A percentile compares a stretch with the other conserved stretches of the same genome.
Conservation (phyloP, 208 protist species). For the Herpetomonas samuelpessoai region DNA sequence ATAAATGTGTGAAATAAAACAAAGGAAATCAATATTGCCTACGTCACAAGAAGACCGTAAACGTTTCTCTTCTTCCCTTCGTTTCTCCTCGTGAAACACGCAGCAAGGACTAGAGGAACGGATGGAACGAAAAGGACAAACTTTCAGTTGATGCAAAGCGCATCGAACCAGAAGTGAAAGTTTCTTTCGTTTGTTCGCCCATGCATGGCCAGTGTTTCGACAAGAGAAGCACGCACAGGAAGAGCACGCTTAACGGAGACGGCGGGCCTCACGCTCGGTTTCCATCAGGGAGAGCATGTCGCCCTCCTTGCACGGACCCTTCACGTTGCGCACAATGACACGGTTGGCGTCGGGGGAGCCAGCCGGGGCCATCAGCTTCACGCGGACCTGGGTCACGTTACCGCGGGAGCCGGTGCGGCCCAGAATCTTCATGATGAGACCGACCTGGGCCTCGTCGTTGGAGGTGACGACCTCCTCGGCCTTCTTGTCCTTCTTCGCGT, state of each 20-base stretch:
- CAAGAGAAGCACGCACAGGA: slow-evolving; percentile 12
- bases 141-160: slow-evolving; percentile 9
- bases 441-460: slow-evolving; percentile 90
- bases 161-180: too few species aligned
- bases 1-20: slow-evolving; percentile 4
- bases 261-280: slow-evolving; percentile 99
- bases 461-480: slow-evolving; percentile 73
- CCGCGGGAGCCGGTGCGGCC: slow-evolving; percentile 99
- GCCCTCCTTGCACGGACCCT: slow-evolving; percentile 98
- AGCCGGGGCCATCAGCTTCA: slow-evolving; percentile 93
- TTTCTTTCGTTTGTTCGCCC: too few species aligned
- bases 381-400: slow-evolving; percentile 98
- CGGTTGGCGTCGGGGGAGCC: slow-evolving; percentile 90
- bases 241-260: slow-evolving; percentile 94
- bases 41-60: too few species aligned
- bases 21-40: too few species aligned
- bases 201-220: too few species aligned
- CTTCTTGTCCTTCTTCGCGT: slow-evolving; percentile 90
- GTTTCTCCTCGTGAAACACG: too few species aligned
- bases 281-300: slow-evolving; percentile 99
- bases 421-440: slow-evolving; percentile 97
- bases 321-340: slow-evolving; percentile 99
- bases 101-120: too few species aligned
- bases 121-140: too few species aligned
- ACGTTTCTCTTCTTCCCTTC: too few species aligned